Percentiles rank a stretch among this genome's conserved stretches.
Conservation (phyloP, 2,329 filamentous ascomycete species). For the Hortaea werneckii region DNA sequence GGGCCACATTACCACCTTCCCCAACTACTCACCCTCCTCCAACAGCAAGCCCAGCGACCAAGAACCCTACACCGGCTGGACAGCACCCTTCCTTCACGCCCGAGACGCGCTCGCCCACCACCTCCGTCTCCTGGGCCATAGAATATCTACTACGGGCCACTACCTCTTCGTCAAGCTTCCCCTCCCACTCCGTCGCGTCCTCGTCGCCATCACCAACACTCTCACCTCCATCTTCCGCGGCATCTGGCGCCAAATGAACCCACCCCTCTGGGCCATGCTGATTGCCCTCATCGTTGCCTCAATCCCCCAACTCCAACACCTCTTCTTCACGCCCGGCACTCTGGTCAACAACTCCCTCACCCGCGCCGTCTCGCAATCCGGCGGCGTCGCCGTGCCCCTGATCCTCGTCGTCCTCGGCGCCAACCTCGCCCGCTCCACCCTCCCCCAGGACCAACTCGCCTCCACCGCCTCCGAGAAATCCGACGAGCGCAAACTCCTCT, state of each 20-base stretch:
- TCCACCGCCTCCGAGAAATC: conserved; percentile 59
- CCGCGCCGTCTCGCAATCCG: conserved; percentile 72
- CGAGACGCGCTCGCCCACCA: conserved; percentile 11
- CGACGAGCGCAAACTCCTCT: conserved; percentile 64
- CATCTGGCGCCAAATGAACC: conserved; percentile 93
- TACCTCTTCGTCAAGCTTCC: conserved; percentile 43
- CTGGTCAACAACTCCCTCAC: conserved; percentile 92
- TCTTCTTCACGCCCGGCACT: conserved; percentile 82
- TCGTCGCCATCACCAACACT: conserved; percentile 34
- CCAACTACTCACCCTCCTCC: conserved; percentile 20
- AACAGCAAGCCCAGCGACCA: conserved; percentile 2
- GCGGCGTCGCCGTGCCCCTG: conserved; percentile 83
- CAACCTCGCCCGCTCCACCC: conserved; percentile 85
- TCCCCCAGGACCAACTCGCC: conserved; percentile 54
- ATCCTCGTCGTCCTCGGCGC: conserved; percentile 93
- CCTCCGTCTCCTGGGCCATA: conserved; percentile 15
- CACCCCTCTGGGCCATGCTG: conserved; percentile 94
- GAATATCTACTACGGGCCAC: conserved; percentile 23
- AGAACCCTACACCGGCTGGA: conserved; percentile 12
- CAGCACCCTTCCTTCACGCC: conserved; percentile 15
- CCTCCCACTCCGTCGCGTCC: conserved; percentile 38
- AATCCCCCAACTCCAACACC: conserved; percentile 65
- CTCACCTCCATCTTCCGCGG: conserved; percentile 50
- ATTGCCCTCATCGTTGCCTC: conserved; percentile 84
- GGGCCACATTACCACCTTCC: conserved; percentile 44